Percentiles rank a stretch among this genome's conserved stretches.
Evolutionary conservation across 805 yeast species (phyloP).

Genomic region (Zygosaccharomyces bailii): DNA sequence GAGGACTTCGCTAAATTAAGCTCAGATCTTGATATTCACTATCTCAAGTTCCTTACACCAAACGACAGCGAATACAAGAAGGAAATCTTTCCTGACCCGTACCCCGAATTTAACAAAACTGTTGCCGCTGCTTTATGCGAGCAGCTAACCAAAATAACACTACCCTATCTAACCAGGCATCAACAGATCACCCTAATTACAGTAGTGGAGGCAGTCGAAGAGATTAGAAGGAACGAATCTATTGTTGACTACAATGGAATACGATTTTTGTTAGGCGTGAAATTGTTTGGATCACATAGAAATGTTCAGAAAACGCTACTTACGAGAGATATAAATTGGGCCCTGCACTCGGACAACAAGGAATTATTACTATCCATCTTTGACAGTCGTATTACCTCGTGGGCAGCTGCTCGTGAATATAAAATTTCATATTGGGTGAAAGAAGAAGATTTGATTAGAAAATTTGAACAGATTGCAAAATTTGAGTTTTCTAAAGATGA

Average conservation of each 20-base stretch:
- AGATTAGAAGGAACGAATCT: conserved; percentile 43
- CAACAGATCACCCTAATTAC: conserved; percentile 81
- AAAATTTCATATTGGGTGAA: conserved; percentile 74
- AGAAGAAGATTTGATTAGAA: conserved; percentile 42
- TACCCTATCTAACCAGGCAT: conserved; percentile 84
- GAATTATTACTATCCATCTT: conserved; percentile 54
- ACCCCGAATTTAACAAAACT: conserved; percentile 39
- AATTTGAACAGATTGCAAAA: conserved; percentile 68
- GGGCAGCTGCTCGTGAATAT: conserved; percentile 57
- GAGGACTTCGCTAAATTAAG: conserved; percentile 33
- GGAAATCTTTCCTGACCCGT: conserved; percentile 38
- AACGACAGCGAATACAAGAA: conserved; percentile 26
- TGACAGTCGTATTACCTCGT: conserved; percentile 44
- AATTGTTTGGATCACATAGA: conserved; percentile 55
- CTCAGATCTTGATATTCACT: conserved; percentile 33
- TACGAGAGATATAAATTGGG: conserved; percentile 86
- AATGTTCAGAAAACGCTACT: conserved; percentile 51
- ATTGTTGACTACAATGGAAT: conserved; percentile 53
- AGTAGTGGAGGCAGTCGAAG: conserved; percentile 60
- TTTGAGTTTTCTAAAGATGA: conserved; percentile 59
- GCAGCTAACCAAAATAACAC: conserved; percentile 56
- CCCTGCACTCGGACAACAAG: conserved; percentile 75
- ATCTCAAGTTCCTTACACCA: conserved; percentile 26
- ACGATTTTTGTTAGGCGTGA: conserved; percentile 67
- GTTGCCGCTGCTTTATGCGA: conserved; percentile 52